A percentile compares a stretch with the other conserved stretches of the same genome.
Evolutionary conservation across 2,329 filamentous ascomycete species (phyloP).

Genomic region (Fusarium bulbicola): DNA sequence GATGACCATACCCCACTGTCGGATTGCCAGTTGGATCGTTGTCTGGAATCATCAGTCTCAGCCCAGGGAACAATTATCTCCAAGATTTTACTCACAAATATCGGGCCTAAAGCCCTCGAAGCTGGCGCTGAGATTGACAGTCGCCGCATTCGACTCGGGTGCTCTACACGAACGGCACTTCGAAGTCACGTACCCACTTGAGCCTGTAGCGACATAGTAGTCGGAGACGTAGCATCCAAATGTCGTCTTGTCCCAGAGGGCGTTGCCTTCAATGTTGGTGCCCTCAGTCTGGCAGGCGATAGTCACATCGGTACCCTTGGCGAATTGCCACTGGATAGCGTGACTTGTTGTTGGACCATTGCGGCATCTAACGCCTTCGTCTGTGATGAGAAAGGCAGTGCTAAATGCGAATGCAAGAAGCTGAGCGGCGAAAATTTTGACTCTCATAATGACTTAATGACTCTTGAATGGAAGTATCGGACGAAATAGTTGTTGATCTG

Average conservation of each 20-base stretch:
- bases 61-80: fast-evolving
- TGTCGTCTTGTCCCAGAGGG: constrained; percentile 11
- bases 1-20: constrained; percentile 61
- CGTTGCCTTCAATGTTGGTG: not conserved
- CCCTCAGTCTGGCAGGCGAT: constrained; percentile 9
- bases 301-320: constrained; percentile 4
- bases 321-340: not conserved
- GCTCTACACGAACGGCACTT: constrained; percentile 3
- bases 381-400: not conserved
- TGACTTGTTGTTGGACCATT: constrained; percentile 7
- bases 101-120: constrained; percentile 24
- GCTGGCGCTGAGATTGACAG: constrained; percentile 13
- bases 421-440: not conserved
- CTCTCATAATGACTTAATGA: too few species aligned
- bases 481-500: too few species aligned
- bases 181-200: not conserved
- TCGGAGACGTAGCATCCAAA: constrained; percentile 16
- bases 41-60: constrained; percentile 3
- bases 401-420: not conserved
- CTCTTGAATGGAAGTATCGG: fast-evolving
- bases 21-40: constrained; percentile 56
- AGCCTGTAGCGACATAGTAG: constrained; percentile 11
- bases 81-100: constrained; percentile 6
- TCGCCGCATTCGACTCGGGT: constrained; percentile 17
- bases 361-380: constrained; percentile 13